Conservation (phyloP, 495 filamentous ascomycete genomes). For the Tuber umbilicatum region DNA sequence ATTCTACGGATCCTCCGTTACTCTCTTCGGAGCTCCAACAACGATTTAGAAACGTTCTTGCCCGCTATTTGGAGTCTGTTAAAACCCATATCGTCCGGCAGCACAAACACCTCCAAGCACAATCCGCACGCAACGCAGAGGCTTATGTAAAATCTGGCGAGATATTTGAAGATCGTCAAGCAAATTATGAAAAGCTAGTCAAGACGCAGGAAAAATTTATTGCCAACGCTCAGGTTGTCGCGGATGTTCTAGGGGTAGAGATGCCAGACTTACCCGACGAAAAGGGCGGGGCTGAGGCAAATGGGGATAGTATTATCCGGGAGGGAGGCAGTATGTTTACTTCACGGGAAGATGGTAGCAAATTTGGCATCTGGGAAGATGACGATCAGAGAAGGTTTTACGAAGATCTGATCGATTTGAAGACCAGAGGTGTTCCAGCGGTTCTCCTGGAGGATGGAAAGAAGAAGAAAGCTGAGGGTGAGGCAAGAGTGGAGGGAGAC, state of each 20-base stretch:
- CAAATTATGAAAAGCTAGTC: conserved; percentile 85
- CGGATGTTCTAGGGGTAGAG: conserved; percentile 79
- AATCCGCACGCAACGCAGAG: conserved; percentile 90
- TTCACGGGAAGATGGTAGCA: conserved; percentile 85
- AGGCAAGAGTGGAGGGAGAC: conserved; percentile 41
- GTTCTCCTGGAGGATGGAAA: conserved; percentile 90
- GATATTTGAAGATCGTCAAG: conserved; percentile 95
- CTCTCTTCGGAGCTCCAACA: conserved; percentile 68
- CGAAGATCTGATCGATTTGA: conserved; percentile 90
- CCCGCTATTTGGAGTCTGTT: conserved; percentile 87
- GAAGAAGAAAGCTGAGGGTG: conserved; percentile 73
- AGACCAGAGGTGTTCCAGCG: conserved; percentile 78
- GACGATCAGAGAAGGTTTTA: conserved; percentile 97
- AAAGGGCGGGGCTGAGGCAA: conserved; percentile 55
- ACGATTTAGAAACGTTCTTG: conserved; percentile 80
- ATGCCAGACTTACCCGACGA: conserved; percentile 90
- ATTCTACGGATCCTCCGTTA: conserved; percentile 62
- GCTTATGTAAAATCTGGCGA: conserved; percentile 98
- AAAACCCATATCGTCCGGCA: conserved; percentile 81
- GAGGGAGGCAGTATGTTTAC: conserved; percentile 79
- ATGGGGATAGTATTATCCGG: conserved; percentile 48
- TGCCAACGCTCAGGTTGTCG: conserved; percentile 81
- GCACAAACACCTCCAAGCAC: conserved; percentile 72
- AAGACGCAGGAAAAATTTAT: conserved; percentile 89
- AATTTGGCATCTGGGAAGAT: conserved; percentile 95